A percentile compares a stretch with the other conserved stretches of the same genome.
Evolutionary conservation across 805 yeast species (phyloP).

Genomic region (Candida anglica): DNA sequence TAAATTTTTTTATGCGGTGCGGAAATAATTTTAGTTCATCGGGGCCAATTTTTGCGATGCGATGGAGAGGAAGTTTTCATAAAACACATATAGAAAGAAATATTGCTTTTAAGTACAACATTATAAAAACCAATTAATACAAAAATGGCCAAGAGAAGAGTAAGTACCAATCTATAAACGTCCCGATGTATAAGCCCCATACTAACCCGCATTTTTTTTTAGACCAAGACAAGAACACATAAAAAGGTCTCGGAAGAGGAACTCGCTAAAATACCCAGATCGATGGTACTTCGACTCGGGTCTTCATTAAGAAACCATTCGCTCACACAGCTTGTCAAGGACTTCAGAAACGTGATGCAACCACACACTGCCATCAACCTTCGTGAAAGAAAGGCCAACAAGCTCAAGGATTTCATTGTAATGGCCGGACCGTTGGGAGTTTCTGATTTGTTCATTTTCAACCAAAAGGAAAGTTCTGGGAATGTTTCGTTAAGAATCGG

Average conservation of each 20-base stretch:
- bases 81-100: too few species aligned
- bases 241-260: slow-evolving; percentile 61
- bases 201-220: slow-evolving; percentile 1
- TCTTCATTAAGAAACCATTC: slow-evolving; percentile 73
- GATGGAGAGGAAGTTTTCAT: neutral
- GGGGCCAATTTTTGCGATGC: too few species aligned
- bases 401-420: slow-evolving; percentile 89
- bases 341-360: slow-evolving; percentile 86
- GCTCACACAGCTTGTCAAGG: slow-evolving; percentile 77
- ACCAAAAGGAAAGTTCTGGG: slow-evolving; percentile 75
- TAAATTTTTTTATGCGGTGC: too few species aligned
- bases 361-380: slow-evolving; percentile 93
- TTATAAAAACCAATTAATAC: too few species aligned
- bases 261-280: slow-evolving; percentile 72
- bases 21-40: too few species aligned
- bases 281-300: slow-evolving; percentile 92
- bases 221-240: slow-evolving; percentile 81
- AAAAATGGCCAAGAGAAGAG: slow-evolving; percentile 55
- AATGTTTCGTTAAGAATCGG: slow-evolving; percentile 79
- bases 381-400: slow-evolving; percentile 82
- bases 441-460: slow-evolving; percentile 80
- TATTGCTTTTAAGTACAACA: too few species aligned
- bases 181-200: neutral
- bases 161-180: slow-evolving; percentile 14
- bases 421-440: slow-evolving; percentile 98